Evolutionary conservation across 73 alveolate species (phyloP).

Genomic region (Paramecium caudatum): DNA sequence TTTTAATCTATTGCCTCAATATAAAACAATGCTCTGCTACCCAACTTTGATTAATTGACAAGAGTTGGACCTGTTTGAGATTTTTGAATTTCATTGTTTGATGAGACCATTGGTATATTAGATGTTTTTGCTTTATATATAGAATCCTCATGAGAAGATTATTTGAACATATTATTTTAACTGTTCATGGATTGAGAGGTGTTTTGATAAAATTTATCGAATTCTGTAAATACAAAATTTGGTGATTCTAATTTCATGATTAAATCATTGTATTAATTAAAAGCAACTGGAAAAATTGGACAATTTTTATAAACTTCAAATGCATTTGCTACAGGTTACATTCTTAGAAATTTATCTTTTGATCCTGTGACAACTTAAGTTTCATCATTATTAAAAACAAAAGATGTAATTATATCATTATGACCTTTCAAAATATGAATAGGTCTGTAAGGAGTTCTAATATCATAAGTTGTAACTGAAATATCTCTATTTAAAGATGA

Average conservation of each 20-base stretch:
- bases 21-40: background rate
- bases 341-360: slow-evolving; percentile 32
- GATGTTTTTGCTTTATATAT: background rate
- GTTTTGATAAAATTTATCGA: too few relatives aligned
- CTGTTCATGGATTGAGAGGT: background rate
- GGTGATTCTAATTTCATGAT: slow-evolving; percentile 56
- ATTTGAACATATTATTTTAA: background rate
- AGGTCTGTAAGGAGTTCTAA: slow-evolving; percentile 14
- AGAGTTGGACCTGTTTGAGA: too few relatives aligned
- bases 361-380: slow-evolving; percentile 24
- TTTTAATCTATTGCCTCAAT: slow-evolving; percentile 27
- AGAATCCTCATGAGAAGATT: background rate
- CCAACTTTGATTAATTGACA: too few relatives aligned
- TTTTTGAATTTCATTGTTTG: too few relatives aligned
- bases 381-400: slow-evolving; percentile 19
- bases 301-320: slow-evolving; percentile 27
- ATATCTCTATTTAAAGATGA: slow-evolving; percentile 65
- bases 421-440: slow-evolving; percentile 33
- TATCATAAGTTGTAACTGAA: slow-evolving; percentile 57
- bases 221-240: background rate
- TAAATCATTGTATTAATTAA: slow-evolving; percentile 46
- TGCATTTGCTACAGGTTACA: background rate
- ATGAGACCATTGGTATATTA: background rate
- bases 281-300: slow-evolving; percentile 49
- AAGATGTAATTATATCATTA: slow-evolving; percentile 44